These are phyloP conservation scores for Syncephalastrum sp. DNA, from an alignment of 371 early-diverging fungal genomes.

Conservation along the genomic window DNA sequence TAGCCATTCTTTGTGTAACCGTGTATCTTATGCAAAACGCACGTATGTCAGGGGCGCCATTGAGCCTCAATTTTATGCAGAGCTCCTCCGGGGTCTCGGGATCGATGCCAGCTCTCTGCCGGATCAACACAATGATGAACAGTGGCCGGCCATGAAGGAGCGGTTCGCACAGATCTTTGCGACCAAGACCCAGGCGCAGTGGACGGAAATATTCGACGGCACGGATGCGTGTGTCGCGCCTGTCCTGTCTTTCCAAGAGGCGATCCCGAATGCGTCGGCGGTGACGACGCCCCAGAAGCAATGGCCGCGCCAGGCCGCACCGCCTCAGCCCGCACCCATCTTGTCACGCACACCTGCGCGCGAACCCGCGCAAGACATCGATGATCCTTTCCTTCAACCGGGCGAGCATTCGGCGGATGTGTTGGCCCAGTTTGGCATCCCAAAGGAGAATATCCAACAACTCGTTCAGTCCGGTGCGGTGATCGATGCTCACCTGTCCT, in stretches of 20 bases:
- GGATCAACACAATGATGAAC: constrained; percentile 48
- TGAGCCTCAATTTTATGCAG: constrained; percentile 69
- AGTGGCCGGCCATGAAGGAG: constrained; percentile 58
- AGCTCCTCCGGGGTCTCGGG: constrained; percentile 54
- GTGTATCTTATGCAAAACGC: too few relatives aligned
- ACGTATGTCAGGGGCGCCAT: constrained; percentile 56
- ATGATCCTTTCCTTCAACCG: constrained; percentile 39
- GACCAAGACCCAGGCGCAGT: constrained; percentile 64
- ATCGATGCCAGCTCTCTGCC: constrained; percentile 46
- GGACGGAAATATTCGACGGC: constrained; percentile 63
- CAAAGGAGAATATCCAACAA: constrained; percentile 9
- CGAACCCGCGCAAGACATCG: constrained; percentile 7
- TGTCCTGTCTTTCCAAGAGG: constrained; percentile 55
- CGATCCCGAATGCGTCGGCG: constrained; percentile 19
- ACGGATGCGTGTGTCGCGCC: constrained; percentile 78
- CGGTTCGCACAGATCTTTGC: constrained; percentile 52
- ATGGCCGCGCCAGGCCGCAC: constrained; percentile 36
- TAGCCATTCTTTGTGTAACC: background rate
- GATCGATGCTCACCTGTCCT: constrained; percentile 9
- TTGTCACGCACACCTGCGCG: constrained; percentile 61
- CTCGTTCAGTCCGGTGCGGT: constrained; percentile 16
- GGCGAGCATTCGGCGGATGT: constrained; percentile 60
- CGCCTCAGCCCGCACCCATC: constrained; percentile 60
- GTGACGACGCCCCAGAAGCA: constrained; percentile 8
- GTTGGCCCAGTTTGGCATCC: constrained; percentile 54